phyloP scores from a whole-genome alignment of 768 basidiomycete genomes.

The Krasilnikovozyma curviuscula region DNA sequence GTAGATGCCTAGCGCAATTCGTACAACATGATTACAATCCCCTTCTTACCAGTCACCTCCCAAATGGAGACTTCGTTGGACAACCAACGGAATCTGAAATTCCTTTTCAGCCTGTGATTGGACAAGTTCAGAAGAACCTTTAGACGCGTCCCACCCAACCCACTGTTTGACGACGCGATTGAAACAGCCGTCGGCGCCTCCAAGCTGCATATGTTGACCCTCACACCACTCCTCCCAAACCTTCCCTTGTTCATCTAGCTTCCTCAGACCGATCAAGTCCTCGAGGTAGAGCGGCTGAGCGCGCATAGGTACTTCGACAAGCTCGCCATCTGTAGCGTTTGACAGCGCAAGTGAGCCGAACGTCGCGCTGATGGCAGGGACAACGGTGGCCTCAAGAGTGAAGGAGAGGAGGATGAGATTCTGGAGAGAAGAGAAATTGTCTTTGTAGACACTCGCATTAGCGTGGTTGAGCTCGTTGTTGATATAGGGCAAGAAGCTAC shows the following conservation, averaged over 20 bases:
- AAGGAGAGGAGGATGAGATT: conserved; percentile 58
- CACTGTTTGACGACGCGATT: conserved; percentile 31
- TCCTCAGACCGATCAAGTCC: conserved; percentile 62
- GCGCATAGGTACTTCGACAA: conserved; percentile 42
- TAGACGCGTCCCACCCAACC: conserved; percentile 13
- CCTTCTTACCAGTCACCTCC: too few species aligned
- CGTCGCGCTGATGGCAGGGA: conserved; percentile 72
- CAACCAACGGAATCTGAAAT: too few species aligned
- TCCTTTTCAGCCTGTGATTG: too few species aligned
- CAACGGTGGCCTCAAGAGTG: conserved; percentile 49
- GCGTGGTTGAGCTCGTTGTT: conserved; percentile 50
- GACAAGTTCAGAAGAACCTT: too few species aligned
- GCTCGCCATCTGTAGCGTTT: not conserved
- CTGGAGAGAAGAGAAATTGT: conserved; percentile 42
- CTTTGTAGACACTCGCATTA: conserved; percentile 42
- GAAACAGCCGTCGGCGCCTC: conserved; percentile 36
- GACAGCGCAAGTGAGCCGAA: conserved; percentile 45
- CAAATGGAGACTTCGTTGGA: too few species aligned
- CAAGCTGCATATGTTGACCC: conserved; percentile 59
- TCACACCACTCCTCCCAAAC: conserved; percentile 45
- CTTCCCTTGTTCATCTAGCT: conserved; percentile 45
- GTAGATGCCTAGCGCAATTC: too few species aligned
- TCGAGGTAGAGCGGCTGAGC: conserved; percentile 50
- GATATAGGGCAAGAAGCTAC: conserved; percentile 47
- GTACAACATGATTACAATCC: too few species aligned